Evolutionary conservation across 2,329 filamentous ascomycete species (phyloP).

Genomic region (Diaporthe velutina): DNA sequence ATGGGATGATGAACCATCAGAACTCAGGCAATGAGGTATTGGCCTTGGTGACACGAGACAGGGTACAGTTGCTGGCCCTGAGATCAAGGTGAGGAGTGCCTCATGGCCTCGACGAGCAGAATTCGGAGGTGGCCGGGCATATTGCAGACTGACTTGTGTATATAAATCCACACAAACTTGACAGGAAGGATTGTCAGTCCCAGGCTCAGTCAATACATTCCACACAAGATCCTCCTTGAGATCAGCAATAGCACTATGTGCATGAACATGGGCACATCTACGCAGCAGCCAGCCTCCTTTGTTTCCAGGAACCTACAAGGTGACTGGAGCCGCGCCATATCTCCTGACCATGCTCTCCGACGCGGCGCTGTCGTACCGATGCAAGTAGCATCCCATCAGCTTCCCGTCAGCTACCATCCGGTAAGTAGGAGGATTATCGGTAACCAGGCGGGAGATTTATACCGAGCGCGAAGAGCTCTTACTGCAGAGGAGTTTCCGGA

Average conservation of each 20-base stretch:
- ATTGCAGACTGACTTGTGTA: fast-evolving
- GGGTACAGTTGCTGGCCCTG: background rate
- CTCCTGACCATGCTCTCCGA: background rate
- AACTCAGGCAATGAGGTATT: background rate
- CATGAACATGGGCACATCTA: constrained; percentile 5
- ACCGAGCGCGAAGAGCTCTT: background rate
- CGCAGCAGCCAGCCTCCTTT: background rate
- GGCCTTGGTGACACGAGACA: background rate
- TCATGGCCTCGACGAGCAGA: background rate
- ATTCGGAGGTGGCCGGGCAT: background rate
- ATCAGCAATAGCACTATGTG: constrained; percentile 3
- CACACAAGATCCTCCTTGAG: background rate
- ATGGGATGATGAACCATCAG: background rate
- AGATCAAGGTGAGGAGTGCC: background rate
- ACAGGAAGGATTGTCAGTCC: no score
- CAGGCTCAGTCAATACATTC: background rate
- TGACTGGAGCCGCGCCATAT: background rate
- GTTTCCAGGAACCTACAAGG: background rate
- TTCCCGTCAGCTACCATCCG: constrained; percentile 16
- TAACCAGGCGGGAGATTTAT: constrained; percentile 8
- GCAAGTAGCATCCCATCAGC: constrained; percentile 7
- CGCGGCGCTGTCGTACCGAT: constrained; percentile 20
- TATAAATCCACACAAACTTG: background rate
- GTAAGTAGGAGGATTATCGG: constrained; percentile 20
- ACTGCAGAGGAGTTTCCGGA: background rate